Conservation (phyloP, 306 rosid genomes). For the Lathyrus oleraceus region DNA sequence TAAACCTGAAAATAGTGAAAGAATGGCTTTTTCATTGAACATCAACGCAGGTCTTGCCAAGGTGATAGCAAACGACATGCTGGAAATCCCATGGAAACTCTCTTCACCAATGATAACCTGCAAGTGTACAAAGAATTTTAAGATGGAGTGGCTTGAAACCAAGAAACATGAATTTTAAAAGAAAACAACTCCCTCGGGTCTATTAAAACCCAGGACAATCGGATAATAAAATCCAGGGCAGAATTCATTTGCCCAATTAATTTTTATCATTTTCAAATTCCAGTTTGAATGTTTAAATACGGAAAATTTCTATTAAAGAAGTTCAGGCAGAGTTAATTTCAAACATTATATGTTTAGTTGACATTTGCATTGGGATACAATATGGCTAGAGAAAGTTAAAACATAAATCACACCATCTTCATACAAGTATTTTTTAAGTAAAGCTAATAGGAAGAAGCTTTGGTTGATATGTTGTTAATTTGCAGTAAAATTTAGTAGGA, state of each 20-base stretch:
- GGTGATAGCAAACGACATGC: conserved; percentile 72
- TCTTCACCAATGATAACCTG: conserved; percentile 83
- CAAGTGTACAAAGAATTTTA: conserved; percentile 33
- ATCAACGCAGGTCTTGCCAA: conserved; percentile 65
- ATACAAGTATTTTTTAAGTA: neutral
- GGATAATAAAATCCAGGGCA: conserved; percentile 9
- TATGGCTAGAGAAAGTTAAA: conserved; percentile 3
- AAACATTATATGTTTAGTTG: conserved; percentile 5
- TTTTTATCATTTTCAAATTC: conserved; percentile 8
- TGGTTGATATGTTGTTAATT: neutral
- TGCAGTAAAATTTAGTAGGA: neutral
- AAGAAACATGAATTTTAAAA: neutral
- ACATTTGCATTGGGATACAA: neutral
- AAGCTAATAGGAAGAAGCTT: neutral
- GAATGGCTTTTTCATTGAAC: conserved; percentile 51
- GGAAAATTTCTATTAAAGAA: neutral
- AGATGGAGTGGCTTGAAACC: conserved; percentile 13
- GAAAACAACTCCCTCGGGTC: neutral
- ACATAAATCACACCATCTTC: neutral
- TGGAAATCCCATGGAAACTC: conserved; percentile 72
- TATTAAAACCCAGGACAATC: neutral
- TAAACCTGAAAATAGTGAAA: conserved; percentile 57
- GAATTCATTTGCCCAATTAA: neutral
- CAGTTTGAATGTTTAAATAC: neutral
- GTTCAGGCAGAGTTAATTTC: neutral